Evolutionary conservation across 805 yeast genomes (phyloP), one percentile per base, ranked within the genome.

Genomic region (Barnettozyma vustinii): DNA sequence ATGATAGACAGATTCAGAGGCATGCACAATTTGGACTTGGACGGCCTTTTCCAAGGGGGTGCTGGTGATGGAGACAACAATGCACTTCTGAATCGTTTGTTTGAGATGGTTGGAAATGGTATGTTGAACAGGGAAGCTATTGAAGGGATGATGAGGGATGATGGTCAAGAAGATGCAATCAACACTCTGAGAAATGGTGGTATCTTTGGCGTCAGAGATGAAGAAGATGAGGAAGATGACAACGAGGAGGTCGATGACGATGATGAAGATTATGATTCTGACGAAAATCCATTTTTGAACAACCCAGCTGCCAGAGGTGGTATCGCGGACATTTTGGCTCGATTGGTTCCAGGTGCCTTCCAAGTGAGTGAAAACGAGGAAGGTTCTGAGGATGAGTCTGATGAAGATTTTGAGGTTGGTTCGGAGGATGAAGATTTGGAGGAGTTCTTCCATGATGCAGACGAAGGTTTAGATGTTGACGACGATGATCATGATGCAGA

Each of bases 261-360:
- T 15, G 41, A 42, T 21, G 45, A n/a, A 19, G 52, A 46, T 1
- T 20, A 46, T 13, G 21, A 43, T 5, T 45, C 32, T 9, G 45
- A 40, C 8, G 37, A n/a, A 9, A 42, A 43, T 15, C 16, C 33
- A 8, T 13, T 13, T 7, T 12, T 30, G 33, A 15, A 15, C 16
- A 30, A 30, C 33, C 16, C n/a, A 13, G 33, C 33, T 13, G 33
- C 33, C 12, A 30, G 33, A n/a, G 40, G 43, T 37, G 46, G 18
- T 8, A 37, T 36, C 4, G 13, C 25, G 39, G 23, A 33, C 39
- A 16, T 36, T 18, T 12, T 36, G 20, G 15, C 16, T 12, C 39
- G 39, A 8, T 36, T 36, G 12, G 39, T 36, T 18, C 39, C 39
- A 3, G 39, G 21, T 18, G 39, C 21, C 21, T 36, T 36, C 39